Evolutionary conservation across 2,329 filamentous ascomycete species (phyloP).

Genomic region (Hypoxylon sp.): DNA sequence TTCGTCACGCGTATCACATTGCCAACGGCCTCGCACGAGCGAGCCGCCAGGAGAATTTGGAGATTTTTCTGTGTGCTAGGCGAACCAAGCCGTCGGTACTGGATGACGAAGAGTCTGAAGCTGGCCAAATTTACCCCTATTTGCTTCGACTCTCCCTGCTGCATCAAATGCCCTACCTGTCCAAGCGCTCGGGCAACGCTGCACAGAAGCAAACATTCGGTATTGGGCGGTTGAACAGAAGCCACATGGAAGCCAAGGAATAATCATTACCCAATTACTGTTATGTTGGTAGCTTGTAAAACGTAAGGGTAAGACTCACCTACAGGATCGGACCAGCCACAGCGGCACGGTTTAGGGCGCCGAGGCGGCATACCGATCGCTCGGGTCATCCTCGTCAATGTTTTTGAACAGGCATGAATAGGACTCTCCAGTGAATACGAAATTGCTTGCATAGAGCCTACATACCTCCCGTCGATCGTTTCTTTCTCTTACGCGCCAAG

Average conservation of each 20-base stretch:
- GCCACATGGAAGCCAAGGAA: not conserved
- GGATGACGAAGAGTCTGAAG: slow-evolving; percentile 12
- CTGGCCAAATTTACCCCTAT: not conserved
- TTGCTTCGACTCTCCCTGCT: slow-evolving; percentile 16
- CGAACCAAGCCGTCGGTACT: slow-evolving; percentile 39
- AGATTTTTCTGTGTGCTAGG: slow-evolving; percentile 14
- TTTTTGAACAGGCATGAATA: slow-evolving; percentile 1
- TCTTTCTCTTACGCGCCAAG: slow-evolving; percentile 15
- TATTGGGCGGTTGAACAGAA: slow-evolving; percentile 14
- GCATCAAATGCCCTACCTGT: slow-evolving; percentile 1
- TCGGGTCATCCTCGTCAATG: slow-evolving; percentile 3
- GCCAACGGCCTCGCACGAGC: slow-evolving; percentile 20
- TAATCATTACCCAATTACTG: not conserved
- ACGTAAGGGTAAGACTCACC: not conserved
- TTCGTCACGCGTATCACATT: slow-evolving; percentile 36
- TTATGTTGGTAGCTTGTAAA: not conserved
- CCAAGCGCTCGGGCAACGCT: slow-evolving; percentile 17
- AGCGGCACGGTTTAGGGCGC: slow-evolving; percentile 9
- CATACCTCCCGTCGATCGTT: not conserved
- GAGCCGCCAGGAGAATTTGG: slow-evolving; percentile 34
- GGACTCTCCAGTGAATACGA: not conserved
- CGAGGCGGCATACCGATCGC: slow-evolving; percentile 28
- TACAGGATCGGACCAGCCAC: slow-evolving; percentile 6
- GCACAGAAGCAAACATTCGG: slow-evolving; percentile 31
- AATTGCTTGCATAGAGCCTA: not conserved